Percentiles rank a stretch among this genome's conserved stretches.
phyloP scores from a whole-genome alignment of 2,329 filamentous ascomycete genomes.

The Colletotrichum navitas region DNA sequence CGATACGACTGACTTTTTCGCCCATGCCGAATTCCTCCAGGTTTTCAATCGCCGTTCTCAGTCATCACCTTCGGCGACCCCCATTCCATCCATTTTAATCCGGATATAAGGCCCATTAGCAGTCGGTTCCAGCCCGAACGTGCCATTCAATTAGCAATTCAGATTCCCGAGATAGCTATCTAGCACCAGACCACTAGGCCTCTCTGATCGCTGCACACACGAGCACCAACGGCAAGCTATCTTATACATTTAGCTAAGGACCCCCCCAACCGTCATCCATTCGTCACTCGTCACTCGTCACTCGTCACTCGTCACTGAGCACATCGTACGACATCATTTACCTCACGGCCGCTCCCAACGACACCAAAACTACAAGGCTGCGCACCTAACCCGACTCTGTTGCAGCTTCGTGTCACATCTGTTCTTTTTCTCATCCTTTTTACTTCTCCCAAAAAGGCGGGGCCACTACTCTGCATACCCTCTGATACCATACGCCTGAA shows the following conservation, averaged over 20 bases:
- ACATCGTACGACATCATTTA: constrained; percentile 37
- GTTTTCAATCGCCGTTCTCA: constrained; percentile 38
- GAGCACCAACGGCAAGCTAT: constrained; percentile 25
- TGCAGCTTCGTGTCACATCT: constrained; percentile 20
- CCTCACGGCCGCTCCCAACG: constrained; percentile 27
- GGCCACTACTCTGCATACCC: constrained; percentile 4
- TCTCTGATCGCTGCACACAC: not conserved
- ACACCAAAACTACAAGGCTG: constrained; percentile 18
- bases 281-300: constrained; percentile 34
- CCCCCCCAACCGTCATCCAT: constrained; percentile 30
- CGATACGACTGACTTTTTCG: constrained; percentile 27
- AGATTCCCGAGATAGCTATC: not conserved
- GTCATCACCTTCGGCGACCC: constrained; percentile 14
- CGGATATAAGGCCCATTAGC: constrained; percentile 31
- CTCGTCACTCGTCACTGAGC: constrained; percentile 30
- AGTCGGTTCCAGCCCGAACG: not conserved
- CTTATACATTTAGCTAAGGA: not conserved
- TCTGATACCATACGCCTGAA: not conserved
- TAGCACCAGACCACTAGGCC: not conserved
- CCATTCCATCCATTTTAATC: not conserved
- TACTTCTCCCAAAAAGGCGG: constrained; percentile 1
- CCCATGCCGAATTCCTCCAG: constrained; percentile 18
- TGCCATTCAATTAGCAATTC: not conserved
- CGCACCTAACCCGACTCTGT: constrained; percentile 6
- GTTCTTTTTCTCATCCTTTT: not conserved